Evolutionary conservation across 441 rosid species (phyloP).

Genomic region (Adansonia rubrostipa): DNA sequence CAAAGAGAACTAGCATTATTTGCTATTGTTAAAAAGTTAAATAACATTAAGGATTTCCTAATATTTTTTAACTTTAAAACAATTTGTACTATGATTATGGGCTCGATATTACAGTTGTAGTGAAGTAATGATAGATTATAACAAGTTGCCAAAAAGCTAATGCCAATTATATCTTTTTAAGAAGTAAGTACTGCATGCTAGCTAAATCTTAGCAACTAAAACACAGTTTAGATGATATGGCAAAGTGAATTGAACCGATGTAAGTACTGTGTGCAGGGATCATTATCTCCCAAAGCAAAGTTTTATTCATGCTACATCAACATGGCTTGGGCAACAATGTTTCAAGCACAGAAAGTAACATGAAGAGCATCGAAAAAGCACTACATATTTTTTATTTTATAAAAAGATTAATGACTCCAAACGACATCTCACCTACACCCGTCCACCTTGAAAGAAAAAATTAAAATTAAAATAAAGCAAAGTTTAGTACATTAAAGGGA

Average conservation of each 20-base stretch:
- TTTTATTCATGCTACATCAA: neutral
- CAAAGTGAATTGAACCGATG: neutral
- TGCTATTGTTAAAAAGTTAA: conserved; percentile 46
- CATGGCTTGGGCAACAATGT: neutral
- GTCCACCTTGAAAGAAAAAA: neutral
- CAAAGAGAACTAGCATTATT: conserved; percentile 42
- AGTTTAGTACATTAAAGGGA: neutral
- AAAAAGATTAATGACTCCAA: neutral
- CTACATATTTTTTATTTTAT: neutral
- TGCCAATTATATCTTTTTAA: neutral
- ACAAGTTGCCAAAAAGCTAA: neutral
- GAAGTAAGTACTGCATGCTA: neutral
- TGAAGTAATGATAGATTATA: conserved; percentile 12
- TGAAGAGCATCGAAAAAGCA: neutral
- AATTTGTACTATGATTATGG: neutral
- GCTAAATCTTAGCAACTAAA: conserved; percentile 2
- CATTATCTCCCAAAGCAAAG: neutral
- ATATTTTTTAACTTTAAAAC: conserved; percentile 44
- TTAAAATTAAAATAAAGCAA: neutral
- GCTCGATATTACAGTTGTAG: conserved; percentile 44
- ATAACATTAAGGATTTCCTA: conserved; percentile 43
- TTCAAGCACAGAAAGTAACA: neutral
- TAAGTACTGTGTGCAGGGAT: neutral
- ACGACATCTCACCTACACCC: neutral
- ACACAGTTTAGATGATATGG: neutral